Conservation (phyloP, 2,329 filamentous ascomycete species). For the Pseudogymnoascus sp. region DNA sequence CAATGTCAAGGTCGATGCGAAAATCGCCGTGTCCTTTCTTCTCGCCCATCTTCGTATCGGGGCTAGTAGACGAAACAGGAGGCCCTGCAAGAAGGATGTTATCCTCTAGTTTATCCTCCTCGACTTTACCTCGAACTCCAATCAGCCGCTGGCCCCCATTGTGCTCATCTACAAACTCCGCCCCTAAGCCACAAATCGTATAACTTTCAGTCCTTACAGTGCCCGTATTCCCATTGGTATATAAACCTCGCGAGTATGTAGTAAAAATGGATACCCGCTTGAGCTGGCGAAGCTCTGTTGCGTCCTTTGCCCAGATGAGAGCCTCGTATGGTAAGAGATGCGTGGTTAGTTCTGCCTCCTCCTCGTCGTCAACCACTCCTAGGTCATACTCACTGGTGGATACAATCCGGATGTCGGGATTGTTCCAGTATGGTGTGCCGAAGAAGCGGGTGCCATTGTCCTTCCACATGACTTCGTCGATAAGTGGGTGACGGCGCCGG, state of each 20-base stretch:
- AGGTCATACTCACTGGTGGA: no score
- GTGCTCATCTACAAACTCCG: background rate
- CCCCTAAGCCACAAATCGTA: constrained; percentile 9
- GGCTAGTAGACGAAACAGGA: background rate
- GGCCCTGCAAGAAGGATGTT: background rate
- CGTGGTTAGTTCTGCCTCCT: no score
- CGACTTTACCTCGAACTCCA: constrained; percentile 4
- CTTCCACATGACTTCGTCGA: constrained; percentile 9
- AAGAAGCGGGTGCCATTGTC: constrained; percentile 4
- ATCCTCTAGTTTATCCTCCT: background rate
- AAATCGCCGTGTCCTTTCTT: background rate
- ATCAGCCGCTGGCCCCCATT: background rate
- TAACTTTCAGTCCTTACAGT: no score
- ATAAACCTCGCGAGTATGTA: background rate
- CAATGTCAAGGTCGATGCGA: constrained; percentile 10
- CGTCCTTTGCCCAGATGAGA: constrained; percentile 11
- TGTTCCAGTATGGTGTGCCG: background rate
- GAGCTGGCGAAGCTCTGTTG: constrained; percentile 5
- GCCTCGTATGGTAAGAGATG: background rate
- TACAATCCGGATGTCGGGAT: background rate
- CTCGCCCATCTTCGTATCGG: background rate
- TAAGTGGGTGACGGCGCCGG: background rate
- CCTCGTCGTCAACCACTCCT: no score
- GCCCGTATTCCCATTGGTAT: no score
- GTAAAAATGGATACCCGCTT: constrained; percentile 6